Evolutionary conservation across 1,139 yeast genomes (phyloP), one percentile per base, ranked within the genome.

Genomic region (Kodamaea ohmeri): DNA sequence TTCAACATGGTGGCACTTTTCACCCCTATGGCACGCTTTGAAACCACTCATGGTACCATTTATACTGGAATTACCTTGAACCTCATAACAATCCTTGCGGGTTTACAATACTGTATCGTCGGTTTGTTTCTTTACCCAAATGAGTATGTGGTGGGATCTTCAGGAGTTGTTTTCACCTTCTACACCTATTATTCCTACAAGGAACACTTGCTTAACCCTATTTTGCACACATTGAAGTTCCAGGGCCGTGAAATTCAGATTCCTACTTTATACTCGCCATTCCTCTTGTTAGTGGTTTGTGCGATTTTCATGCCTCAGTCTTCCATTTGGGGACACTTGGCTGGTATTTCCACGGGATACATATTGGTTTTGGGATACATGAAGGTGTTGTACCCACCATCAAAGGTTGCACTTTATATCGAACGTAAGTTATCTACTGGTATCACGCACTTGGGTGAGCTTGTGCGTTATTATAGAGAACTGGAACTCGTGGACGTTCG

Each of bases 51-150:
- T 51, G 97, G 97, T 7, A 89, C 97, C 0, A 82, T 90, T 1
- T 78, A 86, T 56, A 85, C 97, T 2, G 97, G 95, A 1, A 71
- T 90, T 37, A 82, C 89, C 15, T 67, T 90, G 42, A 87, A 88
- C 57, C 66, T 85, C 19, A 61, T 84, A 40, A 84, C 96, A 0
- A 81, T 83, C 1, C 61, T 79, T 6, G 73, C 92, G 1, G 96
- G 85, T 4, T 55, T 89, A 17, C 76, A 78, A 21, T 86, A 78
- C 62, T 76, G 86, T 51, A 6, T 66, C 6, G 51, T 82, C 1
- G 84, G 89, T 0, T 53, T 67, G 39, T 15, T 76, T 2, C 60
- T 84, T 9, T 77, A 66, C 45, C 82, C 84, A n/a, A 53, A 67
- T 11, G 63, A 71, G 2, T 65, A 73, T 16, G 83, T 82, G 6